Evolutionary conservation across 73 alveolate species (phyloP).

Genomic region (Symbiodinium pilosum): DNA sequence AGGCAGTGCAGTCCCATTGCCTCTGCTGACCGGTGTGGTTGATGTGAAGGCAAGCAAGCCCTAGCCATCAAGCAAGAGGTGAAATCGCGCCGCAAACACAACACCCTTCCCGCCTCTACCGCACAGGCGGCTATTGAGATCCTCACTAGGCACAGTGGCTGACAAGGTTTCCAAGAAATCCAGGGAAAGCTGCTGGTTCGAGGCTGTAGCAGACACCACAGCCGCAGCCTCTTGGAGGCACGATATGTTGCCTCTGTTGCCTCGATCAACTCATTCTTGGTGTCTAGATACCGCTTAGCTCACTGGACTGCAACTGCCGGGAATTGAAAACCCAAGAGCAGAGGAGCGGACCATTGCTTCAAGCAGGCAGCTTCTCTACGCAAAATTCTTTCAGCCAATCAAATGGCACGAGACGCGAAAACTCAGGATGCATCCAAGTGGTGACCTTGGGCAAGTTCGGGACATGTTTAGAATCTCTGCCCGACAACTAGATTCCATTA

Average conservation of each 20-base stretch:
- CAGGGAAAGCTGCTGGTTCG: background rate
- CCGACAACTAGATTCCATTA: too few relatives aligned
- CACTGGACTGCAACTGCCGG: background rate
- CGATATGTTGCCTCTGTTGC: conserved; percentile 32
- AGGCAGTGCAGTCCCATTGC: background rate
- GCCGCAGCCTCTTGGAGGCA: conserved; percentile 90
- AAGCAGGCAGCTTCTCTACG: background rate
- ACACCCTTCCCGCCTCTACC: background rate
- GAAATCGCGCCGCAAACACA: background rate
- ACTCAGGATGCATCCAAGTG: too few relatives aligned
- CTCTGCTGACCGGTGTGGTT: conserved; percentile 25
- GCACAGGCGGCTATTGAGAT: background rate
- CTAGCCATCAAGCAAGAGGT: background rate
- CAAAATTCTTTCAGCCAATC: background rate
- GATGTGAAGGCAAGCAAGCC: conserved; percentile 77
- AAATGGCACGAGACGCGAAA: too few relatives aligned
- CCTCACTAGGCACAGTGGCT: too few relatives aligned
- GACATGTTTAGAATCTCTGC: too few relatives aligned
- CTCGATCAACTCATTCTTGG: background rate
- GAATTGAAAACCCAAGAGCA: background rate
- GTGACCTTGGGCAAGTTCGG: too few relatives aligned
- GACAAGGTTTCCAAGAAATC: too few relatives aligned
- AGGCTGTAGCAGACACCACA: conserved; percentile 29
- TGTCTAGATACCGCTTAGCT: too few relatives aligned
- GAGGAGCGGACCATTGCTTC: background rate